Evolutionary conservation across 345 rosid species (phyloP).

Genomic region (Eucalyptus albens): DNA sequence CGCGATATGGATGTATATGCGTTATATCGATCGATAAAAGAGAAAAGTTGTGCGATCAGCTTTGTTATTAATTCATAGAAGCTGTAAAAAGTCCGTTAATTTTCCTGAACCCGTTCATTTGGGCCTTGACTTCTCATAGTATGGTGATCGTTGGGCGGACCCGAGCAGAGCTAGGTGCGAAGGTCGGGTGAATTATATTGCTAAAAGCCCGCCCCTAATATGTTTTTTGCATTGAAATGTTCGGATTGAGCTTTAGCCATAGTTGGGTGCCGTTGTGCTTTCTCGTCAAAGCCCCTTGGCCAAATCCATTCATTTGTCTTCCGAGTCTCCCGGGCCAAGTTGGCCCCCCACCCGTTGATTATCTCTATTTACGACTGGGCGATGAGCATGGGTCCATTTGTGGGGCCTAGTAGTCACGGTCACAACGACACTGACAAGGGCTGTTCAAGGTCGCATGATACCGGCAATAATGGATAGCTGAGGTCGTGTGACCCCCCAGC

Average conservation of each 20-base stretch:
- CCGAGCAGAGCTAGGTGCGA: neutral
- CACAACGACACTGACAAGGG: neutral
- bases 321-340: neutral
- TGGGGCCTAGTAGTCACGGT: neutral
- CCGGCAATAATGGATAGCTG: neutral
- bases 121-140: neutral
- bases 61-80: neutral
- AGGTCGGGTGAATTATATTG: neutral
- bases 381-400: neutral
- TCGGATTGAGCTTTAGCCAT: no score
- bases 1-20: neutral
- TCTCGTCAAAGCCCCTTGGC: no score
- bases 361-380: neutral
- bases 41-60: neutral
- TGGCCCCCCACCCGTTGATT: neutral
- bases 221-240: neutral
- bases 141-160: neutral
- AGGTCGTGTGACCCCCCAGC: neutral
- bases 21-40: neutral
- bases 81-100: neutral
- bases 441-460: no score
- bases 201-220: neutral
- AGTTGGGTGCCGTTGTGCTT: no score
- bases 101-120: neutral
- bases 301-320: neutral